These are phyloP conservation scores for Rhipidocladum racemiflorum DNA, from an alignment of 176 grass and related monocot species.

Conservation along the genomic window DNA sequence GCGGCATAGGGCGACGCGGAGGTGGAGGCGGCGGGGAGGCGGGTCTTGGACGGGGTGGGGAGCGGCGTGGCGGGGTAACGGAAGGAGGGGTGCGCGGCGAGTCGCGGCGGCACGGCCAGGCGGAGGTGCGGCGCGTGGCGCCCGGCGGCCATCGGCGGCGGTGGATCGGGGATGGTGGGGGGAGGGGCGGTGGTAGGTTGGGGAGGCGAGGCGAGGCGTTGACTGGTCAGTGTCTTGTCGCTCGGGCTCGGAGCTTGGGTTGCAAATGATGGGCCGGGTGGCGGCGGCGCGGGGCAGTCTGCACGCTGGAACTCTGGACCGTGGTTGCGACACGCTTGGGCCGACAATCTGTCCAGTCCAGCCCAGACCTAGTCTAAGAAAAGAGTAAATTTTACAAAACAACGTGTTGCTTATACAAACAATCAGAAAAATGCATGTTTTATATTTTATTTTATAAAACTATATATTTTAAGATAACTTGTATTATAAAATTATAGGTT, in stretches of 20 bases:
- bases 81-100: constrained; percentile 32
- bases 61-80: constrained; percentile 44
- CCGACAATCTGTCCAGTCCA: too few relatives aligned
- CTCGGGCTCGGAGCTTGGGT: background rate
- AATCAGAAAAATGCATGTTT: too few relatives aligned
- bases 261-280: background rate
- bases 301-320: background rate
- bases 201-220: background rate
- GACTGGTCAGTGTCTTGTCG: background rate
- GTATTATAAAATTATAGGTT: too few relatives aligned
- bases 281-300: background rate
- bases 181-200: background rate
- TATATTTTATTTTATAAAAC: too few relatives aligned
- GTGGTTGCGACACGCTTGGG: too few relatives aligned
- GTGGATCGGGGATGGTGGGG: constrained; percentile 27
- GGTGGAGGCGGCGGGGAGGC: constrained; percentile 17
- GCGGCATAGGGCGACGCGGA: constrained; percentile 47
- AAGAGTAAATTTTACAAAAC: too few relatives aligned
- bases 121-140: constrained; percentile 46
- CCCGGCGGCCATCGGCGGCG: constrained; percentile 2
- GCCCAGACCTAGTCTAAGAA: too few relatives aligned
- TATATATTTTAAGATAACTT: too few relatives aligned
- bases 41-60: constrained; percentile 49
- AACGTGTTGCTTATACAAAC: too few relatives aligned
- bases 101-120: constrained; percentile 48